Conservation (phyloP, 768 basidiomycete genomes). For the Amanita subjunquillea region DNA sequence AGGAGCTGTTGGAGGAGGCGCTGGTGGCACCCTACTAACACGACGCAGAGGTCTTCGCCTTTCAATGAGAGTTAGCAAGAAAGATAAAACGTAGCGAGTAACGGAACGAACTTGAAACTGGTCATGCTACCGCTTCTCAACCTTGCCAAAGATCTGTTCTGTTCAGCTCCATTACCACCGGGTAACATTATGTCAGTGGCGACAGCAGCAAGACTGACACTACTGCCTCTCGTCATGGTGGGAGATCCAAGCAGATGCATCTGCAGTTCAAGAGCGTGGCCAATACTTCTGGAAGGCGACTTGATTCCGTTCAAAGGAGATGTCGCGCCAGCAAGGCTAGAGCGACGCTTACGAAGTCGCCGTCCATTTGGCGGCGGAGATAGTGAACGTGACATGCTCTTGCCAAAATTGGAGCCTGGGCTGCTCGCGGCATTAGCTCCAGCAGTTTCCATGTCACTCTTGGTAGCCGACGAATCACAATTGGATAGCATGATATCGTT, state of each 20-base stretch:
- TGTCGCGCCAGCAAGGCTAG: conserved; percentile 44
- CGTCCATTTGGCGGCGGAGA: conserved; percentile 14
- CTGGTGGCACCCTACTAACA: conserved; percentile 18
- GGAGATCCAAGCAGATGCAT: conserved; percentile 28
- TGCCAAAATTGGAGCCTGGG: no score
- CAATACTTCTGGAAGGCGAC: conserved; percentile 41
- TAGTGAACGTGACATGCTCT: neutral
- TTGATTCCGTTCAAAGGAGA: conserved; percentile 51
- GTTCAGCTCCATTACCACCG: conserved; percentile 15
- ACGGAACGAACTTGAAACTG: conserved; percentile 11
- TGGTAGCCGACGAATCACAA: neutral
- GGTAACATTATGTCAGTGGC: conserved; percentile 5
- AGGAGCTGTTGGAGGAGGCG: conserved; percentile 10
- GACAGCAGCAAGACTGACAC: conserved; percentile 19
- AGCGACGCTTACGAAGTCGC: conserved; percentile 49
- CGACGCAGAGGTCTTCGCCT: conserved; percentile 33
- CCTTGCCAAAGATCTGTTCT: conserved; percentile 37
- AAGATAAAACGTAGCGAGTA: neutral
- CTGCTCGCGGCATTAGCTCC: neutral
- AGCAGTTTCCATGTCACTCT: neutral
- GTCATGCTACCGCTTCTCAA: conserved; percentile 47
- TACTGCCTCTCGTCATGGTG: conserved; percentile 35
- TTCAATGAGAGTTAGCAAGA: conserved; percentile 1
- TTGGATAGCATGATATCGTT: neutral
- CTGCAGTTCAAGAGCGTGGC: conserved; percentile 40